A percentile compares a stretch with the other conserved stretches of the same genome.
Evolutionary conservation across 805 yeast genomes (phyloP).

Genomic region (Aciculoconidium aculeatum): DNA sequence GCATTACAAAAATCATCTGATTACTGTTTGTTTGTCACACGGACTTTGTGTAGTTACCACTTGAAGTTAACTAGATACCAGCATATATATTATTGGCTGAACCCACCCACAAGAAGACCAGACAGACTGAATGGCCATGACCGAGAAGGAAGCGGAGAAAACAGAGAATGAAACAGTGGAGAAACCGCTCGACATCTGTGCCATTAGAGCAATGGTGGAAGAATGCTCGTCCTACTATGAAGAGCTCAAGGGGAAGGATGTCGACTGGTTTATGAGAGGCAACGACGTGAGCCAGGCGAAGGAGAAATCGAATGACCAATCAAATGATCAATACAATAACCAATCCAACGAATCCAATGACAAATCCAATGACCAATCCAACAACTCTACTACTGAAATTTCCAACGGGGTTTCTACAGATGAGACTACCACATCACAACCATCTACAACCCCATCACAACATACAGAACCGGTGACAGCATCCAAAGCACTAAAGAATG

Average conservation of each 20-base stretch:
- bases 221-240: conserved; percentile 14
- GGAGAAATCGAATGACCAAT: neutral
- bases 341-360: neutral
- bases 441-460: conserved; percentile 30
- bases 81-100: too few species aligned
- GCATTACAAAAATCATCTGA: too few species aligned
- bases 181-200: conserved; percentile 14
- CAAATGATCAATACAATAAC: neutral
- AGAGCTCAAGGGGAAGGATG: conserved; percentile 38
- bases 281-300: too few species aligned
- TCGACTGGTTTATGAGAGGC: conserved; percentile 49
- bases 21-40: too few species aligned
- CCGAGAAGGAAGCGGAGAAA: too few species aligned
- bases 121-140: too few species aligned
- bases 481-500: neutral
- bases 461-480: conserved; percentile 3
- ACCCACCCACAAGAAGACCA: too few species aligned
- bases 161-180: conserved; percentile 1
- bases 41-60: too few species aligned
- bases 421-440: conserved; percentile 18
- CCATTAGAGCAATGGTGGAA: conserved; percentile 18
- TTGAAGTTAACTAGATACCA: too few species aligned
- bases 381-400: conserved; percentile 6
- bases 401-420: too few species aligned
- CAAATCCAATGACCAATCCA: neutral